phyloP scores from a whole-genome alignment of 345 rosid genomes.

The Lumnitzera racemosa region DNA sequence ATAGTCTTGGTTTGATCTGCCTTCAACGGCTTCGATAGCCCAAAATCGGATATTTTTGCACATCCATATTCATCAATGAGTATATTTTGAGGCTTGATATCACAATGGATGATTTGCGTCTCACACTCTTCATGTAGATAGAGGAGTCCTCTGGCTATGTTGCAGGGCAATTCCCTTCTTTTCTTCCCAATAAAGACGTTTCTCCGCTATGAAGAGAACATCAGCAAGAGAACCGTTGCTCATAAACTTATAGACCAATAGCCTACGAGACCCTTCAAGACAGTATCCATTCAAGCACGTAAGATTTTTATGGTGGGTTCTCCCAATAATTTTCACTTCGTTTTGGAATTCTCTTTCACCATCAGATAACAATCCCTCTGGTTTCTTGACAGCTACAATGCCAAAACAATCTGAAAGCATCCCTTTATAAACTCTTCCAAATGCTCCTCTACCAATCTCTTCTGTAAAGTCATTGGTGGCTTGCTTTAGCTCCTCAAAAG shows the following conservation, averaged over 20 bases:
- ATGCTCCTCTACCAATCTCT: conserved; percentile 19
- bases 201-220: conserved; percentile 9
- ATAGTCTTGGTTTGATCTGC: conserved; percentile 14
- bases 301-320: conserved; percentile 15
- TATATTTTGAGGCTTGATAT: conserved; percentile 15
- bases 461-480: conserved; percentile 7
- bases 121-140: conserved; percentile 14
- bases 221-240: conserved; percentile 15
- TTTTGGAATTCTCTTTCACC: conserved; percentile 15
- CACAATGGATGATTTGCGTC: conserved; percentile 17
- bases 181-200: conserved; percentile 2
- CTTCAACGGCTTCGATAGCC: conserved; percentile 17
- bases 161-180: conserved; percentile 11
- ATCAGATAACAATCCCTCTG: not conserved
- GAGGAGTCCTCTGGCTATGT: conserved; percentile 11
- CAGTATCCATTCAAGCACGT: conserved; percentile 12
- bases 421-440: not conserved
- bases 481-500: conserved; percentile 6
- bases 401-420: not conserved
- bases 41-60: conserved; percentile 16
- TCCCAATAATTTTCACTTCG: conserved; percentile 12
- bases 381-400: not conserved
- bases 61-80: conserved; percentile 11
- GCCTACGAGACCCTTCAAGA: conserved; percentile 8
- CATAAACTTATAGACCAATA: conserved; percentile 17